Base-by-base conservation (phyloP, 305 asterid genomes). In the Salvia sclarea region DNA sequence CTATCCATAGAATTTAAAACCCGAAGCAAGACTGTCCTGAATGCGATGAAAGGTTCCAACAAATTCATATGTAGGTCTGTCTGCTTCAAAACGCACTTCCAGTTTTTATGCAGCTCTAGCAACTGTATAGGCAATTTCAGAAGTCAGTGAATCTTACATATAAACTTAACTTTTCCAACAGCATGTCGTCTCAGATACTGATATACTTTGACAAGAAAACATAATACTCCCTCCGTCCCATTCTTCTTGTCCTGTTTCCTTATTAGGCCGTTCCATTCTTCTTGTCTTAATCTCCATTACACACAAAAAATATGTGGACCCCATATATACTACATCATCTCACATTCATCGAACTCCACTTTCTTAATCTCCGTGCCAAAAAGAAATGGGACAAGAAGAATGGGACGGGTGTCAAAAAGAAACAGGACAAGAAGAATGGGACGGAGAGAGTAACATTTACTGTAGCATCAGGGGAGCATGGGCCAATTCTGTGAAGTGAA, bases 21-120 rank as follows among this genome's bases (percentile, higher is more conserved):
- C 78, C 76, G 87, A 74, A 90, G 96, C 78, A 93, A 79, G 77
- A 83, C 89, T 74, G 92, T 76, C 83, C 98, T 87, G 79, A 93
- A 93, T 80, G 98, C 88, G 73, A 91, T 86, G 79, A 93, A 87
- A 3, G 98, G 96, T 80, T 93, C 98, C 83, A 93, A 74, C 76
- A 91, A 87, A 86, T 83, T 87, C 98, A 90, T 93, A 72, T 93
- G 98, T 62, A 88, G 79, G 81, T 85, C 92, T 65, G 90, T 76
- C 83, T 82, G 95, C 73, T 89, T 84, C 83, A 91, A 69, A 69
- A 88, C 80, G 77, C 80, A 74, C 58, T 68, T 86, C 96, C 97
- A 93, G 54, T 90, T 91, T 66, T 55, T 76, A 73, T 84, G 84
- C 63, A 93, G 87, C 80, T 80, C 78, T 68, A 84, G 79, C 76